Conservation (phyloP, 2,329 filamentous ascomycete species). For the Ceratocystis harringtonii region DNA sequence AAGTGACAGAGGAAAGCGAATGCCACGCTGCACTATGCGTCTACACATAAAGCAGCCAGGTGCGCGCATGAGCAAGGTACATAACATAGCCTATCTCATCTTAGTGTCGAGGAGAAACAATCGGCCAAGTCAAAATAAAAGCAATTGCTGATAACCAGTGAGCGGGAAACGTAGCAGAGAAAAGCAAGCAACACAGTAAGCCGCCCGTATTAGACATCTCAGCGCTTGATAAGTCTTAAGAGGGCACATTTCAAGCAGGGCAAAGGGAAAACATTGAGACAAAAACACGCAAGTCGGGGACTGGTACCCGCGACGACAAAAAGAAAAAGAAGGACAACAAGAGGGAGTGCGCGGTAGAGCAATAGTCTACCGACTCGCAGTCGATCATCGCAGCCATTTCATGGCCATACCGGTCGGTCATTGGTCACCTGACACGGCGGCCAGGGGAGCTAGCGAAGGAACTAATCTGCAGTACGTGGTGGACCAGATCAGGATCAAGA, state of each 20-base stretch:
- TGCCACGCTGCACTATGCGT: too few species aligned
- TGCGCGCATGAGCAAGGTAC: too few species aligned
- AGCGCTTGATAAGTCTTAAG: not conserved
- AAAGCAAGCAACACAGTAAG: not conserved
- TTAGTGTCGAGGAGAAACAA: too few species aligned
- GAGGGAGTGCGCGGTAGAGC: not conserved
- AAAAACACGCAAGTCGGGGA: not conserved
- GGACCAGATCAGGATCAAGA: slow-evolving; percentile 14
- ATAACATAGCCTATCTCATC: too few species aligned
- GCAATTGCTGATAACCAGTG: not conserved
- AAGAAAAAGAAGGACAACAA: not conserved
- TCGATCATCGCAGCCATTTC: too few species aligned
- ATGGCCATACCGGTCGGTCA: not conserved
- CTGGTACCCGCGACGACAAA: not conserved
- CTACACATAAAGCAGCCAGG: too few species aligned
- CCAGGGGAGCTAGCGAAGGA: not conserved
- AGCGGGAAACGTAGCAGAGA: not conserved
- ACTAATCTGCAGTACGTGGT: slow-evolving; percentile 10
- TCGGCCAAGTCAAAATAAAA: not conserved
- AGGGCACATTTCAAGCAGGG: not conserved
- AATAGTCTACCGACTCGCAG: too few species aligned
- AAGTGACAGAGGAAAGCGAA: too few species aligned
- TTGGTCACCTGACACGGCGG: not conserved
- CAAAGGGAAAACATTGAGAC: not conserved
- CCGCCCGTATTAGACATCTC: not conserved